These are phyloP conservation scores for Hibiscus trionum DNA, from an alignment of 345 rosid species.

Conservation along the genomic window DNA sequence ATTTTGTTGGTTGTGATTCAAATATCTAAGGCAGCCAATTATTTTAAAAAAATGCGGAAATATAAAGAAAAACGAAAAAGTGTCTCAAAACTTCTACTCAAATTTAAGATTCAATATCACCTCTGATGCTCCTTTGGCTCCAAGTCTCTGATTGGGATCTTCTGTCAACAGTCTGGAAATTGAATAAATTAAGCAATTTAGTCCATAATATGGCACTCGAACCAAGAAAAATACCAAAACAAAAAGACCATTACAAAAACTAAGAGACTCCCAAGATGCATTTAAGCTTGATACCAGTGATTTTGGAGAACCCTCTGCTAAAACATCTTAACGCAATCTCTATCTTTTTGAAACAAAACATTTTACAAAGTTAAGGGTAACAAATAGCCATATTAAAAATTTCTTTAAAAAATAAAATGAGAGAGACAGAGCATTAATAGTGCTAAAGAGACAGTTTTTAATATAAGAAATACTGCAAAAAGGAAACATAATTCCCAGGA, in stretches of 20 bases:
- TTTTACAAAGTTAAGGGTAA: neutral
- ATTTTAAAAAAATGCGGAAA: neutral
- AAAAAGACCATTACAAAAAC: neutral
- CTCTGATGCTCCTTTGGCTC: conserved; percentile 92
- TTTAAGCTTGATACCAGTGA: neutral
- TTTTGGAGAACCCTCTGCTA: neutral
- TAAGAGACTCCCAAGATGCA: neutral
- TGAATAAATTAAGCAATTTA: neutral
- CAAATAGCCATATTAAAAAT: neutral
- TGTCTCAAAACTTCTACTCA: neutral
- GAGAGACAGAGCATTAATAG: neutral
- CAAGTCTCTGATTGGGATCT: conserved; percentile 98
- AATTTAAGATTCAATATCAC: conserved; percentile 31
- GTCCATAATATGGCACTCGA: neutral
- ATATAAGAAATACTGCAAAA: neutral
- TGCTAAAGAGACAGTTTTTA: neutral
- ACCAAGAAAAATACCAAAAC: neutral
- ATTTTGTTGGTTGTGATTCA: conserved; percentile 9
- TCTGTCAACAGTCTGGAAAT: conserved; percentile 79
- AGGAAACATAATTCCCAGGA: neutral
- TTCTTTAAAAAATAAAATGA: neutral
- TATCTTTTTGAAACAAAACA: neutral
- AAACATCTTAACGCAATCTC: neutral
- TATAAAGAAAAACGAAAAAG: neutral
- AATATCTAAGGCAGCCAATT: neutral